phyloP scores from a whole-genome alignment of 2,329 filamentous ascomycete genomes.

The Exophiala dermatitidis region DNA sequence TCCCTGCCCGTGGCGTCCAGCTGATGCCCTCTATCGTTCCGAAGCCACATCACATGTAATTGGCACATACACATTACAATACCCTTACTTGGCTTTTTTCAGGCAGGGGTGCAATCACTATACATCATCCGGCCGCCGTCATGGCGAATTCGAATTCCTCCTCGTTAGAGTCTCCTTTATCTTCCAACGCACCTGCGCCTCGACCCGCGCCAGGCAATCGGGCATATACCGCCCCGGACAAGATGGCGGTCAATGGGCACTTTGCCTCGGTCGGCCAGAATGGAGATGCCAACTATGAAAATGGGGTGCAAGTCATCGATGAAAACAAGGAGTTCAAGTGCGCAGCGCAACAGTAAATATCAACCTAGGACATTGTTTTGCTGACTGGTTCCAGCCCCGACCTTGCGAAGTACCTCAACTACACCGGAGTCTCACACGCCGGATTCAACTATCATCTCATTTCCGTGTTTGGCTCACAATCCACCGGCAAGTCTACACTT shows the following conservation, averaged over 20 bases:
- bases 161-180: slow-evolving; percentile 16
- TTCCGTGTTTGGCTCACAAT: slow-evolving; percentile 97
- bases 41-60: slow-evolving; percentile 12
- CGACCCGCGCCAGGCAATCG: slow-evolving; percentile 18
- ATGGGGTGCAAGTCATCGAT: slow-evolving; percentile 95
- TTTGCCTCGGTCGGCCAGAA: slow-evolving; percentile 39
- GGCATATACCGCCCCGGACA: slow-evolving; percentile 30
- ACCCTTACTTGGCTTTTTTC: slow-evolving; percentile 4
- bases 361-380: not conserved
- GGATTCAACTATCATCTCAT: slow-evolving; percentile 99
- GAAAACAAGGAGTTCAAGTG: slow-evolving; percentile 96
- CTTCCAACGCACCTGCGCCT: slow-evolving; percentile 8
- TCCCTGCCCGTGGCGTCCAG: slow-evolving; percentile 14
- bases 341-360: not conserved
- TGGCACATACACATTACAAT: too few relatives aligned
- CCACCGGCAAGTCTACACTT: slow-evolving; percentile 94
- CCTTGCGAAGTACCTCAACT: slow-evolving; percentile 72
- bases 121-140: slow-evolving; percentile 15
- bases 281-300: slow-evolving; percentile 55
- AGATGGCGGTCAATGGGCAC: slow-evolving; percentile 42
- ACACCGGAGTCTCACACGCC: slow-evolving; percentile 71
- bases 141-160: slow-evolving; percentile 22
- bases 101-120: slow-evolving; percentile 5
- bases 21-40: slow-evolving; percentile 12
- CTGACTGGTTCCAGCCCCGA: slow-evolving; percentile 52